phyloP scores from a whole-genome alignment of 2,329 filamentous ascomycete genomes.

The Didymosphaeria variabile region DNA sequence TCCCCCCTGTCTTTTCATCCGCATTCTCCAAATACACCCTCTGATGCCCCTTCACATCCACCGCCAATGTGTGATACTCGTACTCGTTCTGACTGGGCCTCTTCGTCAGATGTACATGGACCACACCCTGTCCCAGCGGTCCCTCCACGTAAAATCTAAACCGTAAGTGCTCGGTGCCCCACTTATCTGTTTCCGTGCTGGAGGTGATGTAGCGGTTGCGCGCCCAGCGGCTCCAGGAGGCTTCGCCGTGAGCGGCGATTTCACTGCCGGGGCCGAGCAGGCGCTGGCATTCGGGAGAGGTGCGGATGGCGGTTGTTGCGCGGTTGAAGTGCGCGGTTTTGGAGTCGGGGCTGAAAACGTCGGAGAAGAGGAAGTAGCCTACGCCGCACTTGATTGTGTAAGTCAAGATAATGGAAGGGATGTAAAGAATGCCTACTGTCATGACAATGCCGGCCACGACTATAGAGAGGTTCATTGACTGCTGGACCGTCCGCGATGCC shows the following conservation, averaged over 20 bases:
- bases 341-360: slow-evolving; percentile 68
- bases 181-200: slow-evolving; percentile 72
- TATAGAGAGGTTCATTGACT: slow-evolving; percentile 86
- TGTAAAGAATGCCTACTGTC: slow-evolving; percentile 65
- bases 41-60: slow-evolving; percentile 76
- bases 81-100: slow-evolving; percentile 70
- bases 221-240: slow-evolving; percentile 83
- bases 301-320: slow-evolving; percentile 80
- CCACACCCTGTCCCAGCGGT: slow-evolving; percentile 75
- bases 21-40: slow-evolving; percentile 54
- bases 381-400: slow-evolving; percentile 70
- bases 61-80: slow-evolving; percentile 79
- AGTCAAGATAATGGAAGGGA: not conserved
- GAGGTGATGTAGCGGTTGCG: slow-evolving; percentile 69
- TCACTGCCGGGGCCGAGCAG: slow-evolving; percentile 77
- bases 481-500: slow-evolving; percentile 83
- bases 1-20: slow-evolving; percentile 33
- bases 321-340: slow-evolving; percentile 90
- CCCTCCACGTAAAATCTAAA: slow-evolving; percentile 91
- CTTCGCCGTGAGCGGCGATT: slow-evolving; percentile 83
- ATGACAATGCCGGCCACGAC: slow-evolving; percentile 77
- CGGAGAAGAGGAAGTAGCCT: slow-evolving; percentile 53
- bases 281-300: slow-evolving; percentile 73
- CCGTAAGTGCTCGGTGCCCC: slow-evolving; percentile 80
- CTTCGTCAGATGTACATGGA: slow-evolving; percentile 80